Conservation (phyloP, 2,329 filamentous ascomycete species). For the Aspergillus aculeatinus region DNA sequence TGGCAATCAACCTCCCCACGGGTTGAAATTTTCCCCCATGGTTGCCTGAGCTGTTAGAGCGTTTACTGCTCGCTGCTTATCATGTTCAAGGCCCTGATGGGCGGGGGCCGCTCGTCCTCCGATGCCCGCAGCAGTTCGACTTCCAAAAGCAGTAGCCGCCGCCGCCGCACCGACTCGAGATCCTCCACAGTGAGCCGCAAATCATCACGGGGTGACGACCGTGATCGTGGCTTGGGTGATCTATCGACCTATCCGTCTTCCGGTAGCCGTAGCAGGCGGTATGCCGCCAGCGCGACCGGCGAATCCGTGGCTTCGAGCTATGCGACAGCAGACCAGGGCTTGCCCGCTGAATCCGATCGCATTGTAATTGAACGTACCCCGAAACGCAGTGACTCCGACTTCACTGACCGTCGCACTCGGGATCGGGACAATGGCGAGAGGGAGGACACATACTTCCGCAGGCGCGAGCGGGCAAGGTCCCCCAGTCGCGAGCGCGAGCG, state of each 20-base stretch:
- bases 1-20: background rate
- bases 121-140: constrained; percentile 34
- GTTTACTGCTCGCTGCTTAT: constrained; percentile 31
- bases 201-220: constrained; percentile 48
- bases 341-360: constrained; percentile 28
- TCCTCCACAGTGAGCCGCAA: constrained; percentile 38
- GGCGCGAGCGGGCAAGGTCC: constrained; percentile 29
- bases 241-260: constrained; percentile 29
- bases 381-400: constrained; percentile 28
- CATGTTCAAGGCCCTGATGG: constrained; percentile 43
- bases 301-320: constrained; percentile 39
- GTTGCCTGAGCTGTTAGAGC: constrained; percentile 23
- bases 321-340: constrained; percentile 40
- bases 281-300: constrained; percentile 27
- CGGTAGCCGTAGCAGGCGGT: constrained; percentile 26
- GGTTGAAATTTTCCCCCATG: constrained; percentile 26
- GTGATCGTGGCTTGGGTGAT: constrained; percentile 43
- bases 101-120: constrained; percentile 37
- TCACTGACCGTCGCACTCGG: constrained; percentile 23
- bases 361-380: constrained; percentile 31
- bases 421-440: constrained; percentile 19
- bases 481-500: constrained; percentile 29
- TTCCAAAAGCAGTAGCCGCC: constrained; percentile 33
- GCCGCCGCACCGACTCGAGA: constrained; percentile 32
- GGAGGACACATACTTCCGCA: constrained; percentile 17